Conservation (phyloP, 1,284 basidiomycete genomes). For the Ceratobasidium sp. region DNA sequence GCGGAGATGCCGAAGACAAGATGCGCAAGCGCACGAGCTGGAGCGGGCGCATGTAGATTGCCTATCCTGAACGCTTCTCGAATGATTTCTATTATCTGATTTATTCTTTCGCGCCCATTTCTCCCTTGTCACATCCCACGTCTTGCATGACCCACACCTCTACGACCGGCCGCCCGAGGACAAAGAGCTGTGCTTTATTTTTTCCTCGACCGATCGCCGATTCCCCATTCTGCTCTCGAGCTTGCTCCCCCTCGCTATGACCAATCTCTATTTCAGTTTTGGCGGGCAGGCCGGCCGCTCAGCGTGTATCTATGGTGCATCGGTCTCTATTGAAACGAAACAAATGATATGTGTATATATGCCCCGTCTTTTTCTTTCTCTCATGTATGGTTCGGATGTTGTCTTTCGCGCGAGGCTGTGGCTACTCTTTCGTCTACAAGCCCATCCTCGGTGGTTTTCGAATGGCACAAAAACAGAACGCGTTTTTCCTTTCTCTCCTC, state of each 20-base stretch:
- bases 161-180: conserved; percentile 27
- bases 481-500: not conserved
- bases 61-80: too few species aligned
- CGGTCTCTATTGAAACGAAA: not conserved
- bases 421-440: not conserved
- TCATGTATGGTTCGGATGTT: conserved; percentile 20
- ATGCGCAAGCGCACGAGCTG: conserved; percentile 45
- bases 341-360: conserved; percentile 18
- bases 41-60: conserved; percentile 43
- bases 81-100: conserved; percentile 10
- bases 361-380: not conserved
- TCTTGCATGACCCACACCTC: conserved; percentile 11
- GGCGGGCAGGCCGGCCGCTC: conserved; percentile 25
- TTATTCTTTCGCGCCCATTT: conserved; percentile 27
- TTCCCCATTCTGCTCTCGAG: conserved; percentile 3
- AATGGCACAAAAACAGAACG: conserved; percentile 6
- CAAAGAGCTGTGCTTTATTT: conserved; percentile 24
- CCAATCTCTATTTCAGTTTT: conserved; percentile 12
- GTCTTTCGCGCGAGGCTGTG: conserved; percentile 31
- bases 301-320: conserved; percentile 20
- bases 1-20: conserved; percentile 22
- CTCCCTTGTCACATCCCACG: too few species aligned
- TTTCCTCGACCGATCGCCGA: conserved; percentile 26
- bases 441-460: conserved; percentile 34
- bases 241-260: conserved; percentile 1